These are phyloP conservation scores for Oryza meridionalis DNA, from an alignment of 176 grass and related monocot species.

Conservation along the genomic window DNA sequence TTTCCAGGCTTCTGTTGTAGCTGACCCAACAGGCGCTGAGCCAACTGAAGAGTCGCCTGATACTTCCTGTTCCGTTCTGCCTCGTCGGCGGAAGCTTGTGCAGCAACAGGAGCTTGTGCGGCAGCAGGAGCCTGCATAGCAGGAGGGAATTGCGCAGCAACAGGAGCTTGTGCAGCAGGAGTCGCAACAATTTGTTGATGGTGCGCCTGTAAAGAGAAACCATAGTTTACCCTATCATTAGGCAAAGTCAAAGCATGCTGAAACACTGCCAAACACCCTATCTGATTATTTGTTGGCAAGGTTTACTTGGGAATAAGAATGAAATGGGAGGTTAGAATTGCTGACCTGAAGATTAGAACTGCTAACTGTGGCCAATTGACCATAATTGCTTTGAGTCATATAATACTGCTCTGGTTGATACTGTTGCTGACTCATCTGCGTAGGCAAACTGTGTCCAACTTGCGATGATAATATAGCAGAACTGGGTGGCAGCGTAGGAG, in stretches of 20 bases:
- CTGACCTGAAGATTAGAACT: constrained; percentile 44
- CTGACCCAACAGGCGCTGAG: constrained; percentile 72
- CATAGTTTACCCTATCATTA: constrained; percentile 24
- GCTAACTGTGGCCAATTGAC: constrained; percentile 24
- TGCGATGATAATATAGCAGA: constrained; percentile 43
- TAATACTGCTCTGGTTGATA: constrained; percentile 63
- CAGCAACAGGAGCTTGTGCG: constrained; percentile 42
- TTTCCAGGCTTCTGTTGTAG: constrained; percentile 70
- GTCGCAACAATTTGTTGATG: constrained; percentile 51
- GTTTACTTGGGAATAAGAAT: constrained; percentile 40
- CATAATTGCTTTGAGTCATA: constrained; percentile 50
- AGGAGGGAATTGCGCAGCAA: constrained; percentile 40
- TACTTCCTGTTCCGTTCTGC: constrained; percentile 88
- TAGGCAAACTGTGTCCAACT: constrained; percentile 39
- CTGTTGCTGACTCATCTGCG: constrained; percentile 57
- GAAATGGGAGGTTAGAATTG: constrained; percentile 32
- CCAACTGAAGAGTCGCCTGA: constrained; percentile 88
- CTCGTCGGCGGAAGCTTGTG: constrained; percentile 55
- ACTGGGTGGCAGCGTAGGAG: constrained; percentile 24
- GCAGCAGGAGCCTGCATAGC: constrained; percentile 33
- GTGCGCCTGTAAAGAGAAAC: constrained; percentile 52
- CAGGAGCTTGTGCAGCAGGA: constrained; percentile 46
- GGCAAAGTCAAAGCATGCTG: constrained; percentile 37
- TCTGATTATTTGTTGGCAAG: constrained; percentile 50
- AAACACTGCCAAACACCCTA: constrained; percentile 39